Evolutionary conservation across 306 rosid species (phyloP).

Genomic region (Rosa rugosa): DNA sequence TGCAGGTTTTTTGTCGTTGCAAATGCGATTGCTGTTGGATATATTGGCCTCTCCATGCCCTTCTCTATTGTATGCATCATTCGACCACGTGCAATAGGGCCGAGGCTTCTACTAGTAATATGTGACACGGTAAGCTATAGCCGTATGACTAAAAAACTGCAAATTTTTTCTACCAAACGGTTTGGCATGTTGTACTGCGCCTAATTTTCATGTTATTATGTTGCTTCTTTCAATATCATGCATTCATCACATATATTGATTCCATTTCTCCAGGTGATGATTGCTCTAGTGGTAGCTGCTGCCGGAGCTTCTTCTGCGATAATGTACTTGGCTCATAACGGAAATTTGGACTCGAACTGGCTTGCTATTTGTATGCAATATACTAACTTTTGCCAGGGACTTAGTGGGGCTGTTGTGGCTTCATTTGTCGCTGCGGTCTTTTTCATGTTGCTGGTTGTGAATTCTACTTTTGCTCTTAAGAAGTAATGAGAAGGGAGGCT

Average conservation of each 20-base stretch:
- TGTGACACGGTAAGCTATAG: constrained; percentile 44
- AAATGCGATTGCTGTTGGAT: constrained; percentile 43
- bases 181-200: background rate
- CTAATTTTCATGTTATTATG: background rate
- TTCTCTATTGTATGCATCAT: constrained; percentile 57
- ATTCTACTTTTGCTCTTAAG: constrained; percentile 51
- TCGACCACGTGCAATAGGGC: constrained; percentile 46
- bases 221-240: background rate
- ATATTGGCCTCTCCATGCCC: constrained; percentile 45
- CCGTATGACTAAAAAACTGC: background rate
- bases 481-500: constrained; percentile 13
- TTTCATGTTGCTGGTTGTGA: constrained; percentile 35
- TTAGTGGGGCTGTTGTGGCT: constrained; percentile 45
- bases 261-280: constrained; percentile 36
- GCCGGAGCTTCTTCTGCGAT: constrained; percentile 55
- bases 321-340: constrained; percentile 60
- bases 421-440: constrained; percentile 38
- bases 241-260: background rate
- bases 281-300: constrained; percentile 40
- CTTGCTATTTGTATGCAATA: constrained; percentile 45
- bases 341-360: constrained; percentile 67
- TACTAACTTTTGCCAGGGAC: constrained; percentile 44
- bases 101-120: constrained; percentile 48
- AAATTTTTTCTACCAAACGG: background rate
- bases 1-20: constrained; percentile 59